Conservation (phyloP, 2,329 filamentous ascomycete genomes). For the Chrysoporthe deuterocubensis region DNA sequence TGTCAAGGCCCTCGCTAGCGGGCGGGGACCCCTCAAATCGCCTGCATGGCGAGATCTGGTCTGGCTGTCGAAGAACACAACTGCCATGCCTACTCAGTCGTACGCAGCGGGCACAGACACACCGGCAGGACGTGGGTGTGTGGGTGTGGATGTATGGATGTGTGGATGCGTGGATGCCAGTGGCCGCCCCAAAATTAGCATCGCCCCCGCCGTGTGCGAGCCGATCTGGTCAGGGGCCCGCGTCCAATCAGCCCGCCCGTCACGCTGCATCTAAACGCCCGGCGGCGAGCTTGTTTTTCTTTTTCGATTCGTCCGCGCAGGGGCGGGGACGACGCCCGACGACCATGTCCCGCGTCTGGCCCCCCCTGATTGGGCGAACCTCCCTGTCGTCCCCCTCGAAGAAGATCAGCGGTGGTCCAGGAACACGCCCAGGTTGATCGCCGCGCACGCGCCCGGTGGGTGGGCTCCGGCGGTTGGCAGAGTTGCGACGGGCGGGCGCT, state of each 20-base stretch:
- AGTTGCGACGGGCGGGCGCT: too few species aligned
- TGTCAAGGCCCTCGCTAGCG: background rate
- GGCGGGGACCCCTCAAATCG: background rate
- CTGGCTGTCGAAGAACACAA: too few species aligned
- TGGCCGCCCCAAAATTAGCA: background rate
- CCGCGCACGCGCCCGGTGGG: too few species aligned
- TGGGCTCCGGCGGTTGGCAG: too few species aligned
- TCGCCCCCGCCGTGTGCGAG: background rate
- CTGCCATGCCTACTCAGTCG: too few species aligned
- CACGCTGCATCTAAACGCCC: slow-evolving; percentile 40
- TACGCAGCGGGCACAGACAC: background rate
- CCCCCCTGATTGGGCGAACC: background rate
- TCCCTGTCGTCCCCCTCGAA: too few species aligned
- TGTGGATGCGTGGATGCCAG: background rate
- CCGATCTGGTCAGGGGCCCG: slow-evolving; percentile 10
- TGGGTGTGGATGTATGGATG: background rate
- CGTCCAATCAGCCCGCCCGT: slow-evolving; percentile 35
- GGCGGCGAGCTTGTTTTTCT: slow-evolving; percentile 10
- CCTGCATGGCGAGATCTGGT: background rate
- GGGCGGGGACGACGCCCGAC: background rate
- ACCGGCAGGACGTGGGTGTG: background rate
- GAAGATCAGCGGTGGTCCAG: too few species aligned
- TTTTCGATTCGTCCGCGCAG: slow-evolving; percentile 3
- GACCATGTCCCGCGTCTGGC: background rate
- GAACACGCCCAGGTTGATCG: too few species aligned